phyloP scores from a whole-genome alignment of 176 grass and related monocot species.

The Tillandsia leiboldiana region DNA sequence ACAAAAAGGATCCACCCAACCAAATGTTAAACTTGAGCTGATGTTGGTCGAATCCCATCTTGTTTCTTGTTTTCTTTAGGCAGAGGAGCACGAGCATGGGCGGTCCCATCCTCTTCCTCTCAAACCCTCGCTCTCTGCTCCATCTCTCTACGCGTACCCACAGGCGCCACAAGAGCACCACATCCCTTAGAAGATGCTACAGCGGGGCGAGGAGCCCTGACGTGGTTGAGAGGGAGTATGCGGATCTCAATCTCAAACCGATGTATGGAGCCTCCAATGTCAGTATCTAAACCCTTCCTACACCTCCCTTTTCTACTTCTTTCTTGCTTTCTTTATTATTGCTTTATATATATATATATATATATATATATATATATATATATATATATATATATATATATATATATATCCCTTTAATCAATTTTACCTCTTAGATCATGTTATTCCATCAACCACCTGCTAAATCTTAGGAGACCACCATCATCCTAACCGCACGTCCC shows the following conservation, averaged over 20 bases:
- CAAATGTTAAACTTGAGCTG: too few relatives aligned
- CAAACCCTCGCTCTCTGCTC: background rate
- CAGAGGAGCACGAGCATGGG: too few relatives aligned
- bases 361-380: too few relatives aligned
- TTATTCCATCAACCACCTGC: too few relatives aligned
- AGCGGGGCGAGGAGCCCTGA: conserved; percentile 33
- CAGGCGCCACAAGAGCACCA: too few relatives aligned
- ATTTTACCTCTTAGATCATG: too few relatives aligned
- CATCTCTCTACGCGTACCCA: background rate
- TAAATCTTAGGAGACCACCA: too few relatives aligned
- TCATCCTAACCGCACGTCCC: too few relatives aligned
- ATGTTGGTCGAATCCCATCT: too few relatives aligned
- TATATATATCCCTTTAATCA: too few relatives aligned
- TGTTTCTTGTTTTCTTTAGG: too few relatives aligned
- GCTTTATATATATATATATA: background rate
- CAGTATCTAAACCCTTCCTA: conserved; percentile 7
- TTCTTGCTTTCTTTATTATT: background rate
- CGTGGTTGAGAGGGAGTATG: conserved; percentile 68
- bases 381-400: background rate
- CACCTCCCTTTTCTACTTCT: background rate
- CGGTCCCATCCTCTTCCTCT: background rate
- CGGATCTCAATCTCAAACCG: conserved; percentile 72
- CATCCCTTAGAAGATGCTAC: background rate
- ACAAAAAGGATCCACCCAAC: too few relatives aligned
- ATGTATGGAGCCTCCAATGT: conserved; percentile 44